Evolutionary conservation across 1,139 yeast genomes (phyloP).

Genomic region (Pneumocystis jirovecii): DNA sequence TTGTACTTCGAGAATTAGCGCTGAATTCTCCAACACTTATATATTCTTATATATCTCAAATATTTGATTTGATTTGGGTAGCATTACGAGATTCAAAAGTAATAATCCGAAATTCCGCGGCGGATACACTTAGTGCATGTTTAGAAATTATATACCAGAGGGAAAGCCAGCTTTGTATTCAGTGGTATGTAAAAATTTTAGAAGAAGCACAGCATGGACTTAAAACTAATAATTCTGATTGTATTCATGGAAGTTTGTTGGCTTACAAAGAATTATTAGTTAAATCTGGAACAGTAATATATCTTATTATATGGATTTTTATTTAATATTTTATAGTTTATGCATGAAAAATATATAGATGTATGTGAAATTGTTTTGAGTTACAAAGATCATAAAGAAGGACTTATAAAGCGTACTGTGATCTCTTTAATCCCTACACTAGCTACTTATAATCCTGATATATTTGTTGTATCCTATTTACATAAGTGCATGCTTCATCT

Average conservation of each 20-base stretch:
- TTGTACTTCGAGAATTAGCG: slow-evolving; percentile 71
- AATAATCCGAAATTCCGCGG: slow-evolving; percentile 68
- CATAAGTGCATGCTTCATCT: slow-evolving; percentile 69
- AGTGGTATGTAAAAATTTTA: slow-evolving; percentile 60
- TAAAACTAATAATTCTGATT: slow-evolving; percentile 40
- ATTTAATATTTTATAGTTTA: slow-evolving; percentile 24
- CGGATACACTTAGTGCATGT: slow-evolving; percentile 64
- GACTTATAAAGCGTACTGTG: slow-evolving; percentile 66
- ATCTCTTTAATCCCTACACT: slow-evolving; percentile 68
- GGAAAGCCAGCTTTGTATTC: slow-evolving; percentile 52
- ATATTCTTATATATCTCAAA: slow-evolving; percentile 61
- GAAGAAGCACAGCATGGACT: slow-evolving; percentile 45
- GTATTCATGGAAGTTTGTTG: slow-evolving; percentile 70
- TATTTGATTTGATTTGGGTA: slow-evolving; percentile 72
- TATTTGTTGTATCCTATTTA: slow-evolving; percentile 67
- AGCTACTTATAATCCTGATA: slow-evolving; percentile 61
- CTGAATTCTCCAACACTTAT: slow-evolving; percentile 75
- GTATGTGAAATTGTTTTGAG: slow-evolving; percentile 63
- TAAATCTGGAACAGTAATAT: slow-evolving; percentile 35
- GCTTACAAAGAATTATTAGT: slow-evolving; percentile 69
- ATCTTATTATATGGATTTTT: not conserved
- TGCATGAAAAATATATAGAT: slow-evolving; percentile 57
- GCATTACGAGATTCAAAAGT: slow-evolving; percentile 69
- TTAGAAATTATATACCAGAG: slow-evolving; percentile 64
- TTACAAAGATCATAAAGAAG: slow-evolving; percentile 63